Evolutionary conservation across 2,329 filamentous ascomycete genomes (phyloP), one percentile per base, ranked within the genome.

Genomic region (Exophiala spinifera): DNA sequence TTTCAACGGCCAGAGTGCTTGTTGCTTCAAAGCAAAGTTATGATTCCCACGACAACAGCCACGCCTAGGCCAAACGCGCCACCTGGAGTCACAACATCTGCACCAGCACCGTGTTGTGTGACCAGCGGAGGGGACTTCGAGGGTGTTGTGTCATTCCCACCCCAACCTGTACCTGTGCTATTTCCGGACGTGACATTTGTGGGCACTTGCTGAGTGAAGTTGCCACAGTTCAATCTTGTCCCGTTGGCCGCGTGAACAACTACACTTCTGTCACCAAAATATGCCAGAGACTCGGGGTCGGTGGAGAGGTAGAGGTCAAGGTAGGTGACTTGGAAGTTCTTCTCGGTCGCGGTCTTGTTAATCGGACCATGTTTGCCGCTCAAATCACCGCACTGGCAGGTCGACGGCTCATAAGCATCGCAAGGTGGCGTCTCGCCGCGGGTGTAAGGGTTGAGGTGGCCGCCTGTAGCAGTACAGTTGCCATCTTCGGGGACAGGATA

Each of bases 341-440:
- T 48, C 28, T 58, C 55, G 34, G 55, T 53, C 5, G 43, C 66
- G 65, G 78, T 84, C 59, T 78, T 76, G 23, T 70, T 68, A 64
- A 88, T 79, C 56, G 77, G 76, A 58, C 87, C 87, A 64, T 86
- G 75, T 74, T 92, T 92, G 66, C 88, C 88, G 63, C 82, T 81
- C 52, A 91, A 76, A 68, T 92, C 88, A 61, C 89, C 88, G 10
- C 88, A 82, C 71, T 92, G 83, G 74, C 88, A 94, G 8, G 81
- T 84, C 57, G 80, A 70, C 6, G 85, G 85, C 5, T 73, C 66
- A 8, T 67, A 63, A 10, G 72, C 34, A 65, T 89, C 76, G 72
- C 88, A 92, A 4, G 78, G 64, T 3, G 83, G 75, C 1, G 70
- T 71, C 65, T 89, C 82, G 59, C 82, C 83, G 23, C 56, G 60